A percentile compares a stretch with the other conserved stretches of the same genome.
phyloP scores from a whole-genome alignment of 352 stramenopile genomes.

The Hyaloperonospora arabidopsidis region DNA sequence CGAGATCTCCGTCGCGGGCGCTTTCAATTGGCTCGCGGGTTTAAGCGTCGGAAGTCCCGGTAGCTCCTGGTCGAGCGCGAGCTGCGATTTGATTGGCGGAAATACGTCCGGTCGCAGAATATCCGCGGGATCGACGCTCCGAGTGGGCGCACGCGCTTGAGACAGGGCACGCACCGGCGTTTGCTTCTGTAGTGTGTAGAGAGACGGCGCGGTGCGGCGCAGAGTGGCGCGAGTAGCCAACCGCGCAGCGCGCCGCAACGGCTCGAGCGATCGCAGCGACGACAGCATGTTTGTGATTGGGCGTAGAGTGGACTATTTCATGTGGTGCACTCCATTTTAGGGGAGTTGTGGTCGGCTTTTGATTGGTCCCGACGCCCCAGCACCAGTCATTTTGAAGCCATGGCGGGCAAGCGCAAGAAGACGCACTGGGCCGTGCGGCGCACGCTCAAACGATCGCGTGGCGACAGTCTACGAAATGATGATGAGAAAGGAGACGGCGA shows the following conservation, averaged over 20 bases:
- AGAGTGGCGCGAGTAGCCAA: background rate
- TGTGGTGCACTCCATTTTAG: no score
- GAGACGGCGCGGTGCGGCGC: background rate
- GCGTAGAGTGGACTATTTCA: no score
- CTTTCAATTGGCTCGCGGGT: slow-evolving; percentile 68
- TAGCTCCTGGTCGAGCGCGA: slow-evolving; percentile 54
- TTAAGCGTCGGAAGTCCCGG: slow-evolving; percentile 73
- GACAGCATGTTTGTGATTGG: no score
- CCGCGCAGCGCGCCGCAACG: slow-evolving; percentile 5
- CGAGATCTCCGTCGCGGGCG: slow-evolving; percentile 88
- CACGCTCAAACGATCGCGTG: slow-evolving; percentile 66
- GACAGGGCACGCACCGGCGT: slow-evolving; percentile 35
- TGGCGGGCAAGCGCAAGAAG: slow-evolving; percentile 57
- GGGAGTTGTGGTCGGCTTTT: slow-evolving; percentile 1
- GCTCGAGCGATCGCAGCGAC: no score
- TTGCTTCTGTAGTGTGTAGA: no score
- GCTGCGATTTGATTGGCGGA: slow-evolving; percentile 35
- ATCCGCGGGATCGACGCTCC: slow-evolving; percentile 30
- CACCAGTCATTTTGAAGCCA: slow-evolving; percentile 16
- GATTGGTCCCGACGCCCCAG: background rate
- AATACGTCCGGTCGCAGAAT: slow-evolving; percentile 50
- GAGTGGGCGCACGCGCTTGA: slow-evolving; percentile 16
- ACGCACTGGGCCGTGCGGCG: slow-evolving; percentile 65
- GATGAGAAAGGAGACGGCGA: slow-evolving; percentile 5
- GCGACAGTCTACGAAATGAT: background rate